A percentile compares a stretch with the other conserved stretches of the same genome.
phyloP scores from a whole-genome alignment of 768 basidiomycete genomes.

The Phlebiopsis gigantea region DNA sequence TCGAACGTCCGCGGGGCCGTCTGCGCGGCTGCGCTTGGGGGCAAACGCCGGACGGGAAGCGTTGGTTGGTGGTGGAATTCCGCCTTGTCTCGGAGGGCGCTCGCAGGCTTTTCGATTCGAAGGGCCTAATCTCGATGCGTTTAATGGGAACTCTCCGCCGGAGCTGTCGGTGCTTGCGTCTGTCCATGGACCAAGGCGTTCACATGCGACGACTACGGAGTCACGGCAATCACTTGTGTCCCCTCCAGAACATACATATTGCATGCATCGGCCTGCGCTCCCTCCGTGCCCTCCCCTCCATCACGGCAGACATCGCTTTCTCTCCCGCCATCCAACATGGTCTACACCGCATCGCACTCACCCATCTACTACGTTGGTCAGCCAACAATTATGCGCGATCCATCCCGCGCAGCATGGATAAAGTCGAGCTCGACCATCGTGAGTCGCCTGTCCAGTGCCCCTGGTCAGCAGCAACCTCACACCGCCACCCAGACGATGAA shows the following conservation, averaged over 20 bases:
- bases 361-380: slow-evolving; percentile 13
- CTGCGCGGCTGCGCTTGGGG: neutral
- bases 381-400: slow-evolving; percentile 5
- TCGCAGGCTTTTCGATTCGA: neutral
- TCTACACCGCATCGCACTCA: slow-evolving; percentile 8
- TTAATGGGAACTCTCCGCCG: slow-evolving; percentile 3
- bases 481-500: slow-evolving; percentile 2
- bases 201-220: slow-evolving; percentile 11
- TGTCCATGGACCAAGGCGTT: slow-evolving; percentile 3
- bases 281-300: slow-evolving; percentile 4
- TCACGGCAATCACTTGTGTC: slow-evolving; percentile 7
- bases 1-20: neutral
- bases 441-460: slow-evolving; percentile 6
- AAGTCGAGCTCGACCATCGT: slow-evolving; percentile 12
- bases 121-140: slow-evolving; percentile 7
- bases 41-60: neutral
- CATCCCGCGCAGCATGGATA: slow-evolving; percentile 9
- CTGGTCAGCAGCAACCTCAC: neutral
- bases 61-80: neutral
- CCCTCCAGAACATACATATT: slow-evolving; percentile 10
- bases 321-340: slow-evolving; percentile 2
- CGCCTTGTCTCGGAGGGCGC: slow-evolving; percentile 4
- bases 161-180: slow-evolving; percentile 8
- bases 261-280: slow-evolving; percentile 6
- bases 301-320: neutral